phyloP scores from a whole-genome alignment of 257 asterid species.

The Asclepias syriaca region DNA sequence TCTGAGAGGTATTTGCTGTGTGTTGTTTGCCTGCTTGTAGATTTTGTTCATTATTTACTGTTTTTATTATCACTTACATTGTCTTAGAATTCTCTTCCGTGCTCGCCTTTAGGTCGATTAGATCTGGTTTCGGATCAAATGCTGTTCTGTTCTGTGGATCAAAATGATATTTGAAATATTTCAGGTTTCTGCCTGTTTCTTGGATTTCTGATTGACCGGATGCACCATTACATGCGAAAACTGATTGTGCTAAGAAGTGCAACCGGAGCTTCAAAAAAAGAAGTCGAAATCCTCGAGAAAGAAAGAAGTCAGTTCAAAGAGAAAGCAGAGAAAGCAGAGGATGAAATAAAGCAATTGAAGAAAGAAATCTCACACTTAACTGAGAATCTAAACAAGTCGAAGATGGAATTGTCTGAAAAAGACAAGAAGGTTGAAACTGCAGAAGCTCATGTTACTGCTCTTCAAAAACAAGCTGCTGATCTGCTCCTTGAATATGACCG shows the following conservation, averaged over 20 bases:
- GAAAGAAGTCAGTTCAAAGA: conserved; percentile 63
- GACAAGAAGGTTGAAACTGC: conserved; percentile 70
- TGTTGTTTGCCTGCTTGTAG: background rate
- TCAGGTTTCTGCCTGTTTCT: conserved; percentile 83
- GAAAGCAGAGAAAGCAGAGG: conserved; percentile 54
- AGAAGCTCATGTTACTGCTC: conserved; percentile 65
- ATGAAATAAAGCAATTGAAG: conserved; percentile 43
- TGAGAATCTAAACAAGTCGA: conserved; percentile 55
- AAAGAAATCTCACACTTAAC: conserved; percentile 48
- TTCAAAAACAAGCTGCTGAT: conserved; percentile 81
- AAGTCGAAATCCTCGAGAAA: conserved; percentile 61
- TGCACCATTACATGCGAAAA: conserved; percentile 80
- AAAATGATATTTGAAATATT: background rate
- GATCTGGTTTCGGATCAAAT: no score
- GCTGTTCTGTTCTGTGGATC: no score
- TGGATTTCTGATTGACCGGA: conserved; percentile 79
- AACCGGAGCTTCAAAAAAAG: conserved; percentile 58
- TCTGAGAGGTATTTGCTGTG: no score
- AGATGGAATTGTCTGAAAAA: conserved; percentile 49
- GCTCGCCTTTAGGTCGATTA: no score
- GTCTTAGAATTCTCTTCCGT: no score
- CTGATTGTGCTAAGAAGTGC: conserved; percentile 49
- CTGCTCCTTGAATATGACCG: conserved; percentile 82
- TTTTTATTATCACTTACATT: background rate
- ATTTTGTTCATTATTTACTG: background rate